Base-by-base conservation (phyloP, 805 yeast species). In the Candida vaughaniae region DNA sequence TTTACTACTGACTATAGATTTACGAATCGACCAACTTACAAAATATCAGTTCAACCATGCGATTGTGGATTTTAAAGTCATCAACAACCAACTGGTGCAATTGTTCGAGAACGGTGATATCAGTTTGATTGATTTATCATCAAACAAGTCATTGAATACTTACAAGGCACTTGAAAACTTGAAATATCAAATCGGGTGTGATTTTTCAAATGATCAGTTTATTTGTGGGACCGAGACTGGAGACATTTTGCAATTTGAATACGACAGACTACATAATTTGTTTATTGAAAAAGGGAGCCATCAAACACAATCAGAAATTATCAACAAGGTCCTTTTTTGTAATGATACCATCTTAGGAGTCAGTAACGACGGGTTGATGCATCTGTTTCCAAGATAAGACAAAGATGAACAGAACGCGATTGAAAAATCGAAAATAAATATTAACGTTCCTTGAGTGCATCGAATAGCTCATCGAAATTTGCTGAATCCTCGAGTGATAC, bases 1-100 rank as follows among this genome's bases (percentile, higher is more conserved):
- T 1, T 36, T 22, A 11, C 22, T 56, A 16, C 48, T 45, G 41
- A 33, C 44, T 2, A 32, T 60, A 6, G 66, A 62, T 33, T 36
- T 62, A 10, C 42, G 63, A 10, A 42, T 40, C 9, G 46, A 44
- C 5, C 33, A 48, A 22, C 16, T 51, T 5, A 18, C 36, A 4
- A 30, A 39, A 9, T 44, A 48, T 28, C 22, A 31, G 6, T 39
- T 46, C 16, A 31, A 39, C 3, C 28, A 25, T 5, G 25, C 38
- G 6, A 35, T 48, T 4, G 34, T 44, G 5, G 38, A 36, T 12
- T 45, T 45, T 25, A 36, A 32, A 14, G 16, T 37, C 6, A 22
- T 31, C 15, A 11, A 23, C 10, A 16, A 31, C 4, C 27, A 36
- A 4, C 26, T 29, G 9, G 22, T 41, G 7, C 35, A 34, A 9